Evolutionary conservation across 2,329 filamentous ascomycete species (phyloP), one percentile per base, ranked within the genome.

Genomic region (Epichloe sylvatica): DNA sequence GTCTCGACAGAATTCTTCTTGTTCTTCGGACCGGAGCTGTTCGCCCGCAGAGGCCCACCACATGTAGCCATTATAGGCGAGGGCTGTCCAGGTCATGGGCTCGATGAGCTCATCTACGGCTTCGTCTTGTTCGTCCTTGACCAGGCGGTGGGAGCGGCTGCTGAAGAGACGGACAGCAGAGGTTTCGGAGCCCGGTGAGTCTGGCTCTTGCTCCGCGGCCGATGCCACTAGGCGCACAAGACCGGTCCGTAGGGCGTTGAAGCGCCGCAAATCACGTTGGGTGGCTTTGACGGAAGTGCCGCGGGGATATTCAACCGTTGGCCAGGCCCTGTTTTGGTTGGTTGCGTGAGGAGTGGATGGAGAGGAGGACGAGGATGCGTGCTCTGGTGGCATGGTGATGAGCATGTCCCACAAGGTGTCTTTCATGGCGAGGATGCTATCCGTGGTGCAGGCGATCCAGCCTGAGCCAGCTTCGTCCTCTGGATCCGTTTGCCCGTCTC

Each of bases 381-480:
- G 71, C 5, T 75, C 64, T 1, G 80, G 75, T 0, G 89, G 87
- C 60, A 97, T 77, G 49, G 86, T 87, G 52, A 97, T 83, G 38
- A 96, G 76, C 58, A 96, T 75, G 62, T 98, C 92, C 73, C 89
- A 97, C 2, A 98, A 77, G 2, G 84, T 78, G 46, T 82, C 78
- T 69, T 97, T 97, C 66, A 87, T 84, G 44, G 80, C 81, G 13
- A 98, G 75, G 51, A 98, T 92, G 60, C 86, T 91, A 67, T 98
- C 92, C 2, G 91, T 97, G 3, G 91, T 96, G 65, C 90, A 96
- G 12, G 91, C 92, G 52, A 95, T 83, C 89, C 90, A 98, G 38
- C 89, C 86, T 13, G 75, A 68, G 34, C 74, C 74, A 23, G 67
- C 62, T 40, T 78, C 73, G 23, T 72, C 74, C 36, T 67, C 65